phyloP scores from a whole-genome alignment of 2,329 filamentous ascomycete species.

The Penicillium griseofulvum region DNA sequence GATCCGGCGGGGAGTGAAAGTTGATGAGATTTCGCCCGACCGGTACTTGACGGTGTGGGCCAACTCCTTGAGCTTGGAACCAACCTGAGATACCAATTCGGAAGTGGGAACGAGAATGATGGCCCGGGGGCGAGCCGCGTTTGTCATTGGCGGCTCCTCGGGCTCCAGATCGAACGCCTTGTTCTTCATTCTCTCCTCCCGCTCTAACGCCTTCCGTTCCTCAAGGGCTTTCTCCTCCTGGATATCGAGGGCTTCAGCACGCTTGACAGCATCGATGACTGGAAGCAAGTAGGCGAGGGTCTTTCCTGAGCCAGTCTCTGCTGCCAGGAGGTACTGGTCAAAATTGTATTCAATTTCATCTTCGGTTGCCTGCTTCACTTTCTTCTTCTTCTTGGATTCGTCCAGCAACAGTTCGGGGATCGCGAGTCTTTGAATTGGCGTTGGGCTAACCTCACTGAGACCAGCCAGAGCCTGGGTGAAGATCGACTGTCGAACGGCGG shows the following conservation, averaged over 20 bases:
- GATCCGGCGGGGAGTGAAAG: slow-evolving; percentile 73
- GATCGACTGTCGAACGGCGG: slow-evolving; percentile 68
- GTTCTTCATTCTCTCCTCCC: slow-evolving; percentile 48
- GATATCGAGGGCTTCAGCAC: slow-evolving; percentile 64
- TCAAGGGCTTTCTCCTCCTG: slow-evolving; percentile 55
- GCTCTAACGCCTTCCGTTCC: slow-evolving; percentile 58
- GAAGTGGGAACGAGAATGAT: slow-evolving; percentile 89
- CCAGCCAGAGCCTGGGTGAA: slow-evolving; percentile 70
- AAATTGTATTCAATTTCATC: slow-evolving; percentile 48
- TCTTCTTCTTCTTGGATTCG: slow-evolving; percentile 42
- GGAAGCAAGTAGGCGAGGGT: slow-evolving; percentile 90
- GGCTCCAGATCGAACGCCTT: slow-evolving; percentile 63
- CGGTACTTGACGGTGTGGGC: slow-evolving; percentile 86
- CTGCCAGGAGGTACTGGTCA: slow-evolving; percentile 76
- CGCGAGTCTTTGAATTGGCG: slow-evolving; percentile 83
- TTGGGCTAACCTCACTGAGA: slow-evolving; percentile 73
- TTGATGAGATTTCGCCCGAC: slow-evolving; percentile 76
- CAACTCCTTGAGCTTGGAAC: slow-evolving; percentile 73
- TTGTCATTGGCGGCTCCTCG: slow-evolving; percentile 61
- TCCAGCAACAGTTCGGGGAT: slow-evolving; percentile 73
- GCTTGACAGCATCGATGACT: slow-evolving; percentile 79
- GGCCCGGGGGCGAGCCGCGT: slow-evolving; percentile 72
- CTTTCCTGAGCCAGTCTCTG: slow-evolving; percentile 96
- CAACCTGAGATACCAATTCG: slow-evolving; percentile 87
- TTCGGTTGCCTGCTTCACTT: slow-evolving; percentile 24